Evolutionary conservation across 192 early-diverging fungal genomes (phyloP).

Genomic region (Coemansia sp.): DNA sequence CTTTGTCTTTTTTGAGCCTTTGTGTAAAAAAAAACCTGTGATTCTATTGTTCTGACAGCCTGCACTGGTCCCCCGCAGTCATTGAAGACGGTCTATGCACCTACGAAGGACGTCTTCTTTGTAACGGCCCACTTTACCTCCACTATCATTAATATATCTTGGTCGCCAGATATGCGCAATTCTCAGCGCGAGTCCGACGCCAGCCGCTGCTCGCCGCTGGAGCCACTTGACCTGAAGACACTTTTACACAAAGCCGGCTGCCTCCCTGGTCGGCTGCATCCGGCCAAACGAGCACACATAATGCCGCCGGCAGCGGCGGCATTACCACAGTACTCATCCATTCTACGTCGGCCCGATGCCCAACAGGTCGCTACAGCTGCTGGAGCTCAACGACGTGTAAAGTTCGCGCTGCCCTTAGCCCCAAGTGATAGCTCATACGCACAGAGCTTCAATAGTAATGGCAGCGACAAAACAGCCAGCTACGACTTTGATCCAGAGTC

Average conservation of each 20-base stretch:
- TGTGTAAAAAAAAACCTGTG: not conserved
- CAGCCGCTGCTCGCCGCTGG: slow-evolving; percentile 22
- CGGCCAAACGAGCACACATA: slow-evolving; percentile 20
- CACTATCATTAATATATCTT: not conserved
- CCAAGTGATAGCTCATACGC: not conserved
- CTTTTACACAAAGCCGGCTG: slow-evolving; percentile 28
- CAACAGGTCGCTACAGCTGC: not conserved
- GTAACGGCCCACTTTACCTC: not conserved
- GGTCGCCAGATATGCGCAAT: not conserved
- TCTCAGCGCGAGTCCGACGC: not conserved
- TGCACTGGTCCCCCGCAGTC: not conserved
- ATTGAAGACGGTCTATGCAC: not conserved
- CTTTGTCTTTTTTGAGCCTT: not conserved
- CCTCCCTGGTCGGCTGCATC: slow-evolving; percentile 15
- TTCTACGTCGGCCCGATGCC: slow-evolving; percentile 16
- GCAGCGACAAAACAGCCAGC: slow-evolving; percentile 8
- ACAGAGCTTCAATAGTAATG: slow-evolving; percentile 4
- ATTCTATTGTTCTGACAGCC: not conserved
- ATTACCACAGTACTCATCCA: slow-evolving; percentile 11
- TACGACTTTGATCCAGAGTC: slow-evolving; percentile 6
- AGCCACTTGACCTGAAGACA: slow-evolving; percentile 25
- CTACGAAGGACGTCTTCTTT: not conserved
- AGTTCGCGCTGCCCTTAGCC: slow-evolving; percentile 20
- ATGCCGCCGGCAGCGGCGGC: not conserved
- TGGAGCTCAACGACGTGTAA: slow-evolving; percentile 20